These are phyloP conservation scores for Solanum peruvianum DNA, from an alignment of 257 asterid genomes.

Conservation along the genomic window DNA sequence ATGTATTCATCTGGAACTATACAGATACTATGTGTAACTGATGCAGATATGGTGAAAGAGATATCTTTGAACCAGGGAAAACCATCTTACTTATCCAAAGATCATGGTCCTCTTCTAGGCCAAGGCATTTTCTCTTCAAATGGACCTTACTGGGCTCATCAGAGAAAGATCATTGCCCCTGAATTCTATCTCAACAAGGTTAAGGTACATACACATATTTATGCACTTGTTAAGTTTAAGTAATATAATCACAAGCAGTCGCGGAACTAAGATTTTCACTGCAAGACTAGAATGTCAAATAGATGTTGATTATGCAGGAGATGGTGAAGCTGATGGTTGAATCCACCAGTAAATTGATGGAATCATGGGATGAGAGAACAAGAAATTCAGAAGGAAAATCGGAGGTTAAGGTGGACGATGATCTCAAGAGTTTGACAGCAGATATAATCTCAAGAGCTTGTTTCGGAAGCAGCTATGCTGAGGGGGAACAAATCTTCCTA, in stretches of 20 bases:
- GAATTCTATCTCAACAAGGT: slow-evolving; percentile 52
- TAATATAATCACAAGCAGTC: background rate
- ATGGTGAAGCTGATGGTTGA: slow-evolving; percentile 50
- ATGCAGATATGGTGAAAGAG: slow-evolving; percentile 42
- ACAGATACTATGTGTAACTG: slow-evolving; percentile 36
- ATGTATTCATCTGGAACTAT: slow-evolving; percentile 52
- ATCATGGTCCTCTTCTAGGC: slow-evolving; percentile 61
- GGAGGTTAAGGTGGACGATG: slow-evolving; percentile 38
- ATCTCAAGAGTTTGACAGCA: slow-evolving; percentile 58
- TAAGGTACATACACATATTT: slow-evolving; percentile 27
- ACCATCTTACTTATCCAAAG: slow-evolving; percentile 51
- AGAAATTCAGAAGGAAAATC: slow-evolving; percentile 12
- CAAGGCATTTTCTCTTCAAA: slow-evolving; percentile 61
- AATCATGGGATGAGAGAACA: slow-evolving; percentile 40
- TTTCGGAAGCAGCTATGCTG: slow-evolving; percentile 54
- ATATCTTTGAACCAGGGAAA: slow-evolving; percentile 48
- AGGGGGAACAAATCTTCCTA: slow-evolving; percentile 45
- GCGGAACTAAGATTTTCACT: background rate
- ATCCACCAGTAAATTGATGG: slow-evolving; percentile 33
- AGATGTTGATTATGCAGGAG: slow-evolving; percentile 14
- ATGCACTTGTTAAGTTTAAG: background rate
- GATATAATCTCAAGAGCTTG: slow-evolving; percentile 68
- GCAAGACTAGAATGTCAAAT: background rate
- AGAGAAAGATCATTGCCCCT: slow-evolving; percentile 59
- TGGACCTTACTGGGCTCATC: slow-evolving; percentile 60